phyloP scores from a whole-genome alignment of 2,329 filamentous ascomycete genomes.

The Emericellopsis atlantica region DNA sequence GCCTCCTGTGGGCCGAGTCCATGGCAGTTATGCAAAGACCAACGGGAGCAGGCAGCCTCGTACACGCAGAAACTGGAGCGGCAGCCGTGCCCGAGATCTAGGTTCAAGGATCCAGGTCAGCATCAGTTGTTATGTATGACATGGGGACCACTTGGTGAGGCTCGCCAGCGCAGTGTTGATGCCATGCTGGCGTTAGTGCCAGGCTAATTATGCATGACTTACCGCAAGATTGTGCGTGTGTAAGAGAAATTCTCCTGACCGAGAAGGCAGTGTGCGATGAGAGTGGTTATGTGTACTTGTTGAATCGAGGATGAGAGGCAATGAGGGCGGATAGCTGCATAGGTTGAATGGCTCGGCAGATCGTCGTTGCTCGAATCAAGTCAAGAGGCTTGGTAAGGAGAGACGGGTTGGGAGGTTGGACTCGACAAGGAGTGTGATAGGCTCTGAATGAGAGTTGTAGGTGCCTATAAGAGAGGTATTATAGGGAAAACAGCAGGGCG shows the following conservation, averaged over 20 bases:
- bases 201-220: background rate
- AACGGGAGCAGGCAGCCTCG: background rate
- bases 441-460: background rate
- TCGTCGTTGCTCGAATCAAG: background rate
- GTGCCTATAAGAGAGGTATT: slow-evolving; percentile 1
- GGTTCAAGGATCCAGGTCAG: slow-evolving; percentile 1
- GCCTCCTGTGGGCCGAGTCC: slow-evolving; percentile 1
- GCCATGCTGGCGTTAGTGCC: background rate
- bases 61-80: background rate
- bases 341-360: background rate
- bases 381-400: background rate
- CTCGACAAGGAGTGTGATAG: background rate
- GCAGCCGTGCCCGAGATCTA: background rate
- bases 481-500: background rate
- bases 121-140: background rate
- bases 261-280: background rate
- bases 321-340: background rate
- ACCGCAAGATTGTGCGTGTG: background rate
- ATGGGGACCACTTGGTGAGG: background rate
- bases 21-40: background rate
- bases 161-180: background rate
- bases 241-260: background rate
- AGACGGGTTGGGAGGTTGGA: background rate
- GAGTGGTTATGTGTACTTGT: no score
- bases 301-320: background rate